Evolutionary conservation across 257 asterid species (phyloP), one percentile per base, ranked within the genome.

Genomic region (Lavandula angustifolia): DNA sequence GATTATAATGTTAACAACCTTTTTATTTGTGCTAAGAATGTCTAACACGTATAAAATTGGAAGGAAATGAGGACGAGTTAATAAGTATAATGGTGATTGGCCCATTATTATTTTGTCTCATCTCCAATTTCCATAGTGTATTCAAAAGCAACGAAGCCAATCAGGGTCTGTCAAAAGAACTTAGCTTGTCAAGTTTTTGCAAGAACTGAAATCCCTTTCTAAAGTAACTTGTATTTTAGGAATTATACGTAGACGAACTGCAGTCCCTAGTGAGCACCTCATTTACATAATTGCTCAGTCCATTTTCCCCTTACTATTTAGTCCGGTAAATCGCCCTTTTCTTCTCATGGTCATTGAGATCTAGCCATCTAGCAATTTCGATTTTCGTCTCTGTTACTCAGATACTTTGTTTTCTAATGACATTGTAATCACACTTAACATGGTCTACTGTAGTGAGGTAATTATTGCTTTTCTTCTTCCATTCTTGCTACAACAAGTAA

Each of bases 1-100:
- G 7, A 61, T 77, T 29, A 42, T 9, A 44, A 10, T 35, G 32
- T 70, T 43, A 47, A 18, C 60, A 53, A 42, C 27, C 27, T 22
- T 22, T 22, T 22, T 22, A 22, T 22, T 22, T 22, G 27, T 22
- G 27, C 27, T 22, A 22, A 22, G 27, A 22, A 22, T 22, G 27
- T 22, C 27, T 22, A 22, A 22, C 27, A 22, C 27, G 18, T 34
- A 51, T 35, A 22, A 62, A 54, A 13, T 7, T 40, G 13, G 41
- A 50, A 2, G 37, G 11, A n/a, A 17, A n/a, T 43, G 49, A 46
- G 17, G 8, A 32, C 38, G 44, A 11, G 12, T 37, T 7, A 32
- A 27, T 60, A 46, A 55, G 17, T 54, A 3, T 31, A 41, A n/a
- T 31, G 42, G 42, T 9, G n/a, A 31, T 14, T 11, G 5, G 6